Conservation (phyloP, 2,329 filamentous ascomycete genomes). For the Trichoderma aggressivum region DNA sequence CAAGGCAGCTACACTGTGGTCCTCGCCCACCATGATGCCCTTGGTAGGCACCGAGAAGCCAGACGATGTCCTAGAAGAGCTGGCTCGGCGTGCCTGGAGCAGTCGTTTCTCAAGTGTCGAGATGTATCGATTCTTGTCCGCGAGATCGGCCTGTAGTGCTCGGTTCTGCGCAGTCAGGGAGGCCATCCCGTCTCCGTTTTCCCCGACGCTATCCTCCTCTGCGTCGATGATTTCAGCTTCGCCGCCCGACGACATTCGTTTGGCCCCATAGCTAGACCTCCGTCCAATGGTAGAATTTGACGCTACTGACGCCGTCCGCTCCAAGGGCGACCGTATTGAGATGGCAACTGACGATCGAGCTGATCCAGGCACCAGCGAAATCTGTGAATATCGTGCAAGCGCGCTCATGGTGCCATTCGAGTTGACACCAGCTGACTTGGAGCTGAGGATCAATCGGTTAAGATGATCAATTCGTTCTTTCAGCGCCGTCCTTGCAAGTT, state of each 20-base stretch:
- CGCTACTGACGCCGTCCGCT: slow-evolving; percentile 64
- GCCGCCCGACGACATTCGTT: slow-evolving; percentile 45
- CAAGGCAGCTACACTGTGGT: slow-evolving; percentile 67
- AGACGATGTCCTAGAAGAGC: slow-evolving; percentile 80
- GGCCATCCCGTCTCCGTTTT: slow-evolving; percentile 83
- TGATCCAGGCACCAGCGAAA: slow-evolving; percentile 51
- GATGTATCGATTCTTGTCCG: slow-evolving; percentile 97
- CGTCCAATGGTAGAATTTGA: slow-evolving; percentile 61
- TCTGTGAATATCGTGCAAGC: slow-evolving; percentile 62
- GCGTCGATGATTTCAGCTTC: slow-evolving; percentile 43
- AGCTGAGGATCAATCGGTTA: slow-evolving; percentile 90
- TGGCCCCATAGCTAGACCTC: slow-evolving; percentile 43
- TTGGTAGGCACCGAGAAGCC: slow-evolving; percentile 61
- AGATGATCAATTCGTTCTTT: slow-evolving; percentile 98
- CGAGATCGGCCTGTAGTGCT: slow-evolving; percentile 88
- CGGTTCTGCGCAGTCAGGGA: slow-evolving; percentile 80
- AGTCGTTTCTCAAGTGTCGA: slow-evolving; percentile 88
- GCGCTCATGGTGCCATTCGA: slow-evolving; percentile 67
- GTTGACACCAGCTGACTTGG: slow-evolving; percentile 94
- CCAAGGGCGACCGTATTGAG: slow-evolving; percentile 54
- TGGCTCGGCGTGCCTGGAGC: slow-evolving; percentile 83
- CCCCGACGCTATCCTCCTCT: slow-evolving; percentile 70
- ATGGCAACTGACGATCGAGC: slow-evolving; percentile 68
- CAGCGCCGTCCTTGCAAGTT: slow-evolving; percentile 87
- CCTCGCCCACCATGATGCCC: slow-evolving; percentile 70